Base-by-base conservation (phyloP, 805 yeast species). In the Wickerhamomyces kurtzmanii region DNA sequence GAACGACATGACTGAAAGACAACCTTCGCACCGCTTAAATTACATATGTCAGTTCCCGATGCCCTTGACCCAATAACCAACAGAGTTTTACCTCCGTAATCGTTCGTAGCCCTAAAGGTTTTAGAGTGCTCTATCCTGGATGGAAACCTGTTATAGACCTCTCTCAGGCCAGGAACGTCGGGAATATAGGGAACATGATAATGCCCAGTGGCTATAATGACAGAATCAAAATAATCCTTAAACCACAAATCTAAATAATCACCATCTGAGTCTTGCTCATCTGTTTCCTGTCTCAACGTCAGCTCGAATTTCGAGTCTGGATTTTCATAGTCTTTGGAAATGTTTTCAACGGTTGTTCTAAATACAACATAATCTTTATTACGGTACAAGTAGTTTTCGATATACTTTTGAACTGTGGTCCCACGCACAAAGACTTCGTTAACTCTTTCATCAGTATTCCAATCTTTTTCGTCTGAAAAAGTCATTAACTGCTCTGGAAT, bases 51-150 rank as follows among this genome's bases (percentile, higher is more conserved):
- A 12, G 69, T 64, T 12, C 85, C 91, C 22, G 81, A 71, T 4
- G 85, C 72, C 6, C 74, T 69, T 35, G 72, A 72, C 0, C 89
- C 91, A 12, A 80, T 62, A 3, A 79, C 62, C 27, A 80, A 49
- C 6, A 72, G 67, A 5, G 43, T 55, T 33, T 51, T 38, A 14
- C 32, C 42, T 17, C 35, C 27, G 28, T 49, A 53, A 1, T 34
- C 38, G 2, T 41, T 34, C 4, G 24, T 33, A 12, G 9, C 41
- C 27, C 42, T 44, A 47, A 43, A 48, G 27, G 34, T 50, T 24
- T 42, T 55, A 18, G 58, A 52, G 27, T 54, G 59, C 18, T 42
- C 36, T 3, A 55, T 38, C 15, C 37, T 36, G 1, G 26, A 32
- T 6, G 45, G 46, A 24, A 23, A 36, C 17, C 28, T 15, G 3